Base-by-base conservation (phyloP, 78 protist species). In the Paulinella micropora region DNA sequence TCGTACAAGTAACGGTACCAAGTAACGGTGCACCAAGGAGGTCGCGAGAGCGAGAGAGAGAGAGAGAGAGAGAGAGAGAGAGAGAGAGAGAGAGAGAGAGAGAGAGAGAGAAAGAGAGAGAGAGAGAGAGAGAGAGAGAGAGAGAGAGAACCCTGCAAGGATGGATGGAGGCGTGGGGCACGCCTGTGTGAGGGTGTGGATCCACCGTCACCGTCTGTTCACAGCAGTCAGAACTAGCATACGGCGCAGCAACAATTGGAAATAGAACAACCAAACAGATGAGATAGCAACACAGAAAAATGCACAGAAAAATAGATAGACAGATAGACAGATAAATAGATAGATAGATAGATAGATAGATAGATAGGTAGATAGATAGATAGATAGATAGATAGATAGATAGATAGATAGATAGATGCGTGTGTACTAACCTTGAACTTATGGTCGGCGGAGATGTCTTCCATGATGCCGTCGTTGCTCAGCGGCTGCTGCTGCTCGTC, bases 381-480 rank as follows among this genome's bases (percentile, higher is more conserved):
- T 51, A 51, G 6, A 51, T 51, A 51, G 6, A 51, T 51, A 51
- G 6, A 51, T 51, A 15, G 6, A 51, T 51, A 51, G 6, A 51
- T 51, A 51, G 6, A 51, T 51, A 51, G 6, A 51, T 51, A 51
- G 6, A 51, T 51, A 51, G 6, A 51, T 51, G 73, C 15, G 15
- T 51, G 15, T n/a, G n/a, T n/a, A n/a, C n/a, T n/a, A n/a, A n/a
- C 96, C 90, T 96, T 97, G 40, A 92, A 90, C n/a, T 94, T 95
- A 88, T 97, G 97, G 85, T 96, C 99, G 31, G 95, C 96, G 39
- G 95, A 93, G 83, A 97, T 92, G 89, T 97, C 98, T 87, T 97
- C 97, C 36, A 94, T 93, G 39, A 97, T 93, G 51, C 94, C 91
- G 81, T 90, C 90, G 40, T 6, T 36, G 64, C 64, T 86, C 9